Base-by-base conservation (phyloP, 805 yeast species). In the Saccharomycopsis selenospora region DNA sequence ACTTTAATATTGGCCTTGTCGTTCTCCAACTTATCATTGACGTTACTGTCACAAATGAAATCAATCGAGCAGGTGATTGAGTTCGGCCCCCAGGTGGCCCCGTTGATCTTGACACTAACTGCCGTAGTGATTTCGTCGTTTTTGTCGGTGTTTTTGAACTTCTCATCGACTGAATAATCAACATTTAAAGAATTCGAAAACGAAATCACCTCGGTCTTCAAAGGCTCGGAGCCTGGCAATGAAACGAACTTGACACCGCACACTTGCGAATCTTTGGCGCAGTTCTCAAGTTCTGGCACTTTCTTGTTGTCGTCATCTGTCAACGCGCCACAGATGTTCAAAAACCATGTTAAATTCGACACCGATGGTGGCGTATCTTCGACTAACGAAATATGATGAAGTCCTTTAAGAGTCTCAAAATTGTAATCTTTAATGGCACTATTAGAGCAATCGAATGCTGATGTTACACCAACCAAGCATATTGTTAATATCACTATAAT, bases 361-460 rank as follows among this genome's bases (percentile, higher is more conserved):
- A 63, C 66, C 10, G 91, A 76, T 1, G 99, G 98, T 14, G 98
- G 98, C 8, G 96, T 86, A 40, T 72, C 74, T 27, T 63, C 66
- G 14, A 69, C 56, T 3, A 57, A 33, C 4, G 70, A 59, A n/a
- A 69, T 65, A 1, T 65, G 46, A 55, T 77, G 76, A 3, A 75
- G 60, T 3, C 83, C 84, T 44, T 71, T 70, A 43, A 82, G 66
- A 14, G 66, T 52, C 17, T 67, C 66, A 48, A 82, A 66, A 46
- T 77, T 69, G 59, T 68, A 72, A 1, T 57, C 56, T 2, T 30
- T 24, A 25, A 52, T 27, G 5, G 43, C 36, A 8, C 36, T 36
- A 25, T 41, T 30, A n/a, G 30, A 20, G 23, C 55, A 52, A 36
- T 49, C 48, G 26, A 52, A 52, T 1, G 43, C 55, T 10, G 17